These are phyloP conservation scores for Simplicillium aogashimaense DNA, from an alignment of 2,329 filamentous ascomycete genomes.

Conservation along the genomic window DNA sequence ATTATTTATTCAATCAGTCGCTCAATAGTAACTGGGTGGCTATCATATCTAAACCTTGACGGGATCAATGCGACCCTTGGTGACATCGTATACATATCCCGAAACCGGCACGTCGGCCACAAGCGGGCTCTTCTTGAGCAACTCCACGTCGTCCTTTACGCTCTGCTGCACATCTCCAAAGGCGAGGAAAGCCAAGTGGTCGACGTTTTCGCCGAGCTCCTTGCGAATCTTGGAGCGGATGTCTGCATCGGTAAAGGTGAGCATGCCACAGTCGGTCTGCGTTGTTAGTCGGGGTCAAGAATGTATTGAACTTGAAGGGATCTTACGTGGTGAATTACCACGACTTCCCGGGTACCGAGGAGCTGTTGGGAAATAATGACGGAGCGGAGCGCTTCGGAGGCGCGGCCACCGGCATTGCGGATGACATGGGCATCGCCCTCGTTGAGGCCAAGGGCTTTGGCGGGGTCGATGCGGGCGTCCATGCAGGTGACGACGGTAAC, in stretches of 20 bases:
- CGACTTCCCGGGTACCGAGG: conserved; percentile 64
- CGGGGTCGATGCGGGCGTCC: conserved; percentile 66
- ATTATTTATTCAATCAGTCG: too few relatives aligned
- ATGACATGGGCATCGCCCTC: conserved; percentile 73
- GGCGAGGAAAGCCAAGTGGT: conserved; percentile 51
- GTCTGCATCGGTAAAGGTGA: conserved; percentile 54
- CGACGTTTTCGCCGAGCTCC: conserved; percentile 45
- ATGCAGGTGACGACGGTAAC: conserved; percentile 58
- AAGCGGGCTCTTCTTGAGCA: conserved; percentile 48
- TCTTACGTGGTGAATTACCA: conserved; percentile 57
- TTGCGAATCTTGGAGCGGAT: conserved; percentile 44
- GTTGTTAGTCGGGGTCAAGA: background rate
- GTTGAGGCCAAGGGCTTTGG: conserved; percentile 57
- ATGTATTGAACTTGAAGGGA: background rate
- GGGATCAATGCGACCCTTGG: conserved; percentile 48
- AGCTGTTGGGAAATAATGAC: conserved; percentile 73
- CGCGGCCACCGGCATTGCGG: conserved; percentile 61
- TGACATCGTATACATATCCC: conserved; percentile 71
- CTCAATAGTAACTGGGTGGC: too few relatives aligned
- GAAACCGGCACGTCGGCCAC: conserved; percentile 54
- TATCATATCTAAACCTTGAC: background rate
- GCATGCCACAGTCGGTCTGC: conserved; percentile 44
- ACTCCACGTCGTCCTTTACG: conserved; percentile 55
- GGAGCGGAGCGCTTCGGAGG: conserved; percentile 60
- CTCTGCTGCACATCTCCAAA: conserved; percentile 56